phyloP scores from a whole-genome alignment of 2,329 filamentous ascomycete genomes.

The Exophiala spinifera region DNA sequence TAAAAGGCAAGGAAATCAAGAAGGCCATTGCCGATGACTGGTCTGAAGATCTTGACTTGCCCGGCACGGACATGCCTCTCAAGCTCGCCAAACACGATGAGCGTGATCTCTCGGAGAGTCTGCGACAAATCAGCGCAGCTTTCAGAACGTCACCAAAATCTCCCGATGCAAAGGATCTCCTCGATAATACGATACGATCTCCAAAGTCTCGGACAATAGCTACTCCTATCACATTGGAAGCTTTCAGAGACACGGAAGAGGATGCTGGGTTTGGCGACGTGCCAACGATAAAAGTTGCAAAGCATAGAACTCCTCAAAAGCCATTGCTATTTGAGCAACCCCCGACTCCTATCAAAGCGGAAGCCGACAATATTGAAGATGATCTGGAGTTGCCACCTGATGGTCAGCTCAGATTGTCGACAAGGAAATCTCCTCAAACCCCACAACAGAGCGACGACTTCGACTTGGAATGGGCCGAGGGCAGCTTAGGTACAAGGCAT shows the following conservation, averaged over 20 bases:
- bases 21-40: conserved; percentile 76
- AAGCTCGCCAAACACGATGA: conserved; percentile 64
- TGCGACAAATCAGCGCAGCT: conserved; percentile 62
- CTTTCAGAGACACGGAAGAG: conserved; percentile 60
- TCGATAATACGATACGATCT: conserved; percentile 40
- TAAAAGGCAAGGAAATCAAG: conserved; percentile 71
- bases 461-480: conserved; percentile 82
- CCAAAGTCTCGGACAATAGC: conserved; percentile 50
- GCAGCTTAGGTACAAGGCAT: conserved; percentile 85
- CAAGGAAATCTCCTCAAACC: conserved; percentile 59
- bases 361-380: conserved; percentile 66
- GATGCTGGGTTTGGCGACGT: conserved; percentile 62
- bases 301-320: conserved; percentile 53
- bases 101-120: conserved; percentile 62
- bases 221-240: conserved; percentile 55
- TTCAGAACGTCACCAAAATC: conserved; percentile 37
- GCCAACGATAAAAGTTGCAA: conserved; percentile 67
- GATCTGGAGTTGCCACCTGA: conserved; percentile 70
- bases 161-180: conserved; percentile 31
- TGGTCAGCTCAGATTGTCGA: conserved; percentile 60
- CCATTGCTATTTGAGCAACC: conserved; percentile 41
- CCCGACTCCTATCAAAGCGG: conserved; percentile 36
- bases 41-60: conserved; percentile 73
- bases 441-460: conserved; percentile 70
- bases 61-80: conserved; percentile 55